A percentile compares a stretch with the other conserved stretches of the same genome.
Conservation (phyloP, 768 basidiomycete species). For the Macrolepiota albuminosa region DNA sequence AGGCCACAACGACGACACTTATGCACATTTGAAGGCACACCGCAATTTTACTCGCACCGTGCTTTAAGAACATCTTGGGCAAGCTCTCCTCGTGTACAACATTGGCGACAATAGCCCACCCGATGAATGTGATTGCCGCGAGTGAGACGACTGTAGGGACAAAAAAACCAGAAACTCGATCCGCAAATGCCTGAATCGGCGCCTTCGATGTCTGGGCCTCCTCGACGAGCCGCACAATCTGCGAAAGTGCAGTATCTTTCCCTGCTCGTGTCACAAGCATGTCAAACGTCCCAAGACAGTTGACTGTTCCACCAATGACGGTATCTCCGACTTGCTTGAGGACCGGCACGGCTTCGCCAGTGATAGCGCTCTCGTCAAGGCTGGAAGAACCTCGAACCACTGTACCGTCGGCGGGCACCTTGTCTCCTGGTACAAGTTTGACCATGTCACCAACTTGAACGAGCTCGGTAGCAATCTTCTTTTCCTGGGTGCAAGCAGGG, state of each 20-base stretch:
- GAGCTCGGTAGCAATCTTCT: conserved; percentile 89
- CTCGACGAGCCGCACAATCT: conserved; percentile 95
- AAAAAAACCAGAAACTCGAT: conserved; percentile 91
- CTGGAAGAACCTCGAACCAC: conserved; percentile 83
- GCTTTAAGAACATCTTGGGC: conserved; percentile 79
- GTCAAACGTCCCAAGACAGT: conserved; percentile 95
- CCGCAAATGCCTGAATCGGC: conserved; percentile 96
- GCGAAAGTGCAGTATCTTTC: conserved; percentile 91
- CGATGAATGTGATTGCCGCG: conserved; percentile 72
- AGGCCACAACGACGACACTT: conserved; percentile 96
- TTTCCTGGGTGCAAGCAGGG: conserved; percentile 75
- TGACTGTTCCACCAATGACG: conserved; percentile 96
- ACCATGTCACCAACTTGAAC: conserved; percentile 91
- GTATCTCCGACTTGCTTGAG: conserved; percentile 77
- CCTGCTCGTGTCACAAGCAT: conserved; percentile 95
- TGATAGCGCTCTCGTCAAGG: conserved; percentile 94
- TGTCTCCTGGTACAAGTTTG: conserved; percentile 95
- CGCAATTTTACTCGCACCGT: conserved; percentile 81
- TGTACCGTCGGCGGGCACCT: conserved; percentile 92
- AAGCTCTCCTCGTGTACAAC: conserved; percentile 52
- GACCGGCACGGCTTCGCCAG: conserved; percentile 89
- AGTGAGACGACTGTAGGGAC: conserved; percentile 89
- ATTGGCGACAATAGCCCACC: conserved; percentile 75
- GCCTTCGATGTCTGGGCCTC: conserved; percentile 98
- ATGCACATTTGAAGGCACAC: conserved; percentile 97